A percentile compares a stretch with the other conserved stretches of the same genome.
Evolutionary conservation across 441 rosid genomes (phyloP).

Genomic region (Pelargonium fulgidum): DNA sequence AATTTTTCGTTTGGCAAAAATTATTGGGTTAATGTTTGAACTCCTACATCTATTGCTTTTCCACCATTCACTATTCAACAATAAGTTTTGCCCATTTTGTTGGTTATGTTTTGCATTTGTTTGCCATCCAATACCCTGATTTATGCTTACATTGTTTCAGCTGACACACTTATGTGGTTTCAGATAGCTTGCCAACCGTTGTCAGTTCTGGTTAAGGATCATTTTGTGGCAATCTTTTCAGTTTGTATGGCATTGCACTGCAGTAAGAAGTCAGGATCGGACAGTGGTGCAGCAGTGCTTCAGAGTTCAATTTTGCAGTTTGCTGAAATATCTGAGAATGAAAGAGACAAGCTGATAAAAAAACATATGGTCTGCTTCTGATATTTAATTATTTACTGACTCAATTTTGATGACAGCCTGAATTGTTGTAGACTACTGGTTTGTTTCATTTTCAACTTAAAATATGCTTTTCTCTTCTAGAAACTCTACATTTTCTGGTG

Average conservation of each 20-base stretch:
- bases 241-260: constrained; percentile 76
- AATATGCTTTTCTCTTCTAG: constrained; percentile 3
- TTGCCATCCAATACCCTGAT: neutral
- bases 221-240: constrained; percentile 87
- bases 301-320: constrained; percentile 60
- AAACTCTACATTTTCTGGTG: neutral
- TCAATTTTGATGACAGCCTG: neutral
- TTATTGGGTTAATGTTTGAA: neutral
- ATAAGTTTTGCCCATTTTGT: neutral
- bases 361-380: constrained; percentile 63
- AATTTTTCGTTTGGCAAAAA: neutral
- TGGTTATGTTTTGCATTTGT: neutral
- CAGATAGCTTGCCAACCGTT: constrained; percentile 70
- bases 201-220: constrained; percentile 54
- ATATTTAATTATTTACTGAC: constrained; percentile 11
- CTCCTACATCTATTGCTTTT: neutral
- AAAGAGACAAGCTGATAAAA: constrained; percentile 85
- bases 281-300: constrained; percentile 62
- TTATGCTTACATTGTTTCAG: neutral
- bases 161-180: constrained; percentile 29
- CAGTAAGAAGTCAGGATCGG: constrained; percentile 52
- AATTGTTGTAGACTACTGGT: neutral
- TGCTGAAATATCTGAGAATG: constrained; percentile 70
- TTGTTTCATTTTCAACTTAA: neutral
- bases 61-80: neutral